phyloP scores from a whole-genome alignment of 805 yeast genomes.

The Starmerella potacharoeniae region DNA sequence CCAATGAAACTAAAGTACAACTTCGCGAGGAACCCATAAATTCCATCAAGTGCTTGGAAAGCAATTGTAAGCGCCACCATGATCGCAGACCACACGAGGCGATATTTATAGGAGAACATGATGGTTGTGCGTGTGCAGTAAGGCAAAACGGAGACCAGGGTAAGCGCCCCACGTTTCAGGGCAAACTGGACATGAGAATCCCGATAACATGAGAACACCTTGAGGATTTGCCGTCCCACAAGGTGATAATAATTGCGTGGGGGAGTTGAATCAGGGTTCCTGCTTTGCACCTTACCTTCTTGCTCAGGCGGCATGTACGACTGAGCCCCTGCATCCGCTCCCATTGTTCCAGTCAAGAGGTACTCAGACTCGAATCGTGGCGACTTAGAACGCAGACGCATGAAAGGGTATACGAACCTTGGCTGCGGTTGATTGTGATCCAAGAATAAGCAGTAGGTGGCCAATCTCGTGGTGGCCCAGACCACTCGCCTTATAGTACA shows the following conservation, averaged over 20 bases:
- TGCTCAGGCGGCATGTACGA: slow-evolving; percentile 3
- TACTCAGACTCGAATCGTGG: slow-evolving; percentile 13
- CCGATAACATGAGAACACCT: neutral
- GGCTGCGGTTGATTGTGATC: slow-evolving; percentile 6
- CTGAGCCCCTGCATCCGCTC: neutral
- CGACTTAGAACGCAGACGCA: slow-evolving; percentile 1
- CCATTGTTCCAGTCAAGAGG: neutral
- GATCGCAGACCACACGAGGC: slow-evolving; percentile 26
- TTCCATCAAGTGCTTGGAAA: slow-evolving; percentile 26
- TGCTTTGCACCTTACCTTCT: slow-evolving; percentile 9
- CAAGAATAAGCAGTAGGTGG: slow-evolving; percentile 4
- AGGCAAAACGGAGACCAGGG: slow-evolving; percentile 17
- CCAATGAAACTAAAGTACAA: slow-evolving; percentile 24
- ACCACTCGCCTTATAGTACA: neutral
- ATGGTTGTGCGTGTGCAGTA: slow-evolving; percentile 21
- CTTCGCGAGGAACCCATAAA: slow-evolving; percentile 22
- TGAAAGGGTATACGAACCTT: slow-evolving; percentile 5
- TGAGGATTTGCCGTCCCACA: slow-evolving; percentile 13
- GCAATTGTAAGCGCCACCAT: slow-evolving; percentile 25
- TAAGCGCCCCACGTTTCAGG: slow-evolving; percentile 19
- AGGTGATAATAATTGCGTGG: slow-evolving; percentile 22
- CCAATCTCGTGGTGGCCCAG: neutral
- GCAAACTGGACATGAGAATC: slow-evolving; percentile 16
- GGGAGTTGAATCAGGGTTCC: slow-evolving; percentile 26
- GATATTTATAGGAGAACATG: slow-evolving; percentile 21